Percentiles rank a stretch among this genome's conserved stretches.
Conservation (phyloP, 2,329 filamentous ascomycete genomes). For the Metarhizium guizhouense region DNA sequence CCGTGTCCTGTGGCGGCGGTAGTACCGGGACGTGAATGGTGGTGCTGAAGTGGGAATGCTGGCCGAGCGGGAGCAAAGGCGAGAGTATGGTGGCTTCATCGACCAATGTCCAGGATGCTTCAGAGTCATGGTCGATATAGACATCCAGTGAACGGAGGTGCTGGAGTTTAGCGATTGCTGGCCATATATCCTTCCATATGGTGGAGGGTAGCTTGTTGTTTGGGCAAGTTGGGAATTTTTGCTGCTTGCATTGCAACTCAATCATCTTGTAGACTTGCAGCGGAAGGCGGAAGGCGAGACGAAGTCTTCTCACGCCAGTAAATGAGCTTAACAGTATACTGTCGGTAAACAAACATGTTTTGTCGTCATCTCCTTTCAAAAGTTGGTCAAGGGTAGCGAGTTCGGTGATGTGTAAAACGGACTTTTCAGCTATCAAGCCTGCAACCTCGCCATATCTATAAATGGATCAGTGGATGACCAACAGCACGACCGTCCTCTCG, state of each 20-base stretch:
- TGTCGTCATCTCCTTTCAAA: background rate
- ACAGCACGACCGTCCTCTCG: background rate
- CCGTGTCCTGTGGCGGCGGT: background rate
- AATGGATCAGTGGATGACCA: background rate
- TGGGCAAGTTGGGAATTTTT: background rate
- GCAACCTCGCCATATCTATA: slow-evolving; percentile 4
- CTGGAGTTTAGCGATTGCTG: background rate
- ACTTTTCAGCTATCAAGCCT: slow-evolving; percentile 1
- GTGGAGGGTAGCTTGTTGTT: background rate
- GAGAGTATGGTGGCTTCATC: slow-evolving; percentile 3
- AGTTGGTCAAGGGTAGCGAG: slow-evolving; percentile 2
- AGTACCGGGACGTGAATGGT: slow-evolving; percentile 1
- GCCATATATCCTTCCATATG: slow-evolving; percentile 2
- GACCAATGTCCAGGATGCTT: slow-evolving; percentile 5
- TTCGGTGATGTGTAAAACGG: slow-evolving; percentile 2
- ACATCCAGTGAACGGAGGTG: slow-evolving; percentile 2
- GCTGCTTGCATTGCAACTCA: background rate
- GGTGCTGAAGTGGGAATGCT: background rate
- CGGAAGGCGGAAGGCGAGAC: slow-evolving; percentile 1
- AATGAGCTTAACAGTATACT: background rate
- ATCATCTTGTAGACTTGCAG: slow-evolving; percentile 1
- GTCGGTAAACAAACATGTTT: background rate
- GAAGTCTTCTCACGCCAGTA: background rate
- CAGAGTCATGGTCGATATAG: slow-evolving; percentile 6
- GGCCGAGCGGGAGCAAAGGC: background rate